phyloP scores from a whole-genome alignment of 257 asterid genomes.

The Gardenia jasminoides region DNA sequence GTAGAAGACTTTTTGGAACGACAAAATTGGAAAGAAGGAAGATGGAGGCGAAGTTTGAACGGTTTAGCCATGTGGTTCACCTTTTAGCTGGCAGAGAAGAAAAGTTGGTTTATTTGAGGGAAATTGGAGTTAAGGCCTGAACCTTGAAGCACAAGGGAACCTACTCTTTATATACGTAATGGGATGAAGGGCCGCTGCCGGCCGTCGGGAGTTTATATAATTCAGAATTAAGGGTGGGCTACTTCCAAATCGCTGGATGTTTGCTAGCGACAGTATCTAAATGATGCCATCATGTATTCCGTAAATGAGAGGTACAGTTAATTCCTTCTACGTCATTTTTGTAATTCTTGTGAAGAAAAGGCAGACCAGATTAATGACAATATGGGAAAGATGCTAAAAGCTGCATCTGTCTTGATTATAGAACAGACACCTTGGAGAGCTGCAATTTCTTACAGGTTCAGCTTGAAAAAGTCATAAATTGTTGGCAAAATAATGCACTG shows the following conservation, averaged over 20 bases:
- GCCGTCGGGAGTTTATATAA: constrained; percentile 18
- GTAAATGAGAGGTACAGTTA: constrained; percentile 14
- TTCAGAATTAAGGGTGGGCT: not conserved
- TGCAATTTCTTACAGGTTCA: not conserved
- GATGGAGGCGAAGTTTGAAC: constrained; percentile 30
- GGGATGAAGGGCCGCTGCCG: constrained; percentile 19
- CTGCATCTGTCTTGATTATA: not conserved
- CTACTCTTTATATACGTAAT: not conserved
- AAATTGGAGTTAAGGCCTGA: not conserved
- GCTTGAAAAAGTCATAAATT: constrained; percentile 11
- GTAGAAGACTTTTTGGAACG: constrained; percentile 27
- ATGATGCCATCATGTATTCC: not conserved
- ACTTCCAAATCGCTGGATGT: not conserved
- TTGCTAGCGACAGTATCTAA: constrained; percentile 8
- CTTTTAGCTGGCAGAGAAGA: not conserved
- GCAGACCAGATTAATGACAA: not conserved
- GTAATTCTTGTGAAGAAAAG: not conserved
- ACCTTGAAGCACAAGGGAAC: not conserved
- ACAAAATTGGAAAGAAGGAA: constrained; percentile 36
- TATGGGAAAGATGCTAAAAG: not conserved
- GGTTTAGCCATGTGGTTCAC: constrained; percentile 26
- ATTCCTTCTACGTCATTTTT: constrained; percentile 16
- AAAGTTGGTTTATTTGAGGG: not conserved
- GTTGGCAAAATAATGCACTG: not conserved
- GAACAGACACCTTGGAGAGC: not conserved